These are phyloP conservation scores for Pythium sp. DNA, from an alignment of 352 stramenopile genomes.

Conservation along the genomic window DNA sequence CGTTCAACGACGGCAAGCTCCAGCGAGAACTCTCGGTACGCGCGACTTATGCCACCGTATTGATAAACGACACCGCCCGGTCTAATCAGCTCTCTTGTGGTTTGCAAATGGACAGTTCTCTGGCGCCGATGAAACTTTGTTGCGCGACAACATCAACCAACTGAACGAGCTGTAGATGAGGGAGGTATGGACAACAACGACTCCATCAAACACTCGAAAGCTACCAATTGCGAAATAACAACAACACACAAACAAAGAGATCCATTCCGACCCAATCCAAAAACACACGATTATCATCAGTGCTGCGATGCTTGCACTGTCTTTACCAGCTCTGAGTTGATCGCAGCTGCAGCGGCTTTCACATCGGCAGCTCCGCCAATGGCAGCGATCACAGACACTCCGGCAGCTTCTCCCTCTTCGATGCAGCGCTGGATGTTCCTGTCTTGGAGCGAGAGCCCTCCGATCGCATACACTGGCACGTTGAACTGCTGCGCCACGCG, in stretches of 20 bases:
- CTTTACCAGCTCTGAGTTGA: slow-evolving; percentile 22
- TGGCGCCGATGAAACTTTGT: slow-evolving; percentile 71
- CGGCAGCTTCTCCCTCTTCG: slow-evolving; percentile 29
- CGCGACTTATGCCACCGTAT: not conserved
- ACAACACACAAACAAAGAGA: not conserved
- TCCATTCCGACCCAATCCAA: not conserved
- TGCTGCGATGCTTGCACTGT: slow-evolving; percentile 6
- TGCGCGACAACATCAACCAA: slow-evolving; percentile 72
- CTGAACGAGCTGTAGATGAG: slow-evolving; percentile 54
- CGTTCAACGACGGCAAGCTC: slow-evolving; percentile 77
- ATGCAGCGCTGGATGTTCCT: slow-evolving; percentile 41
- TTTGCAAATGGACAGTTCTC: slow-evolving; percentile 49
- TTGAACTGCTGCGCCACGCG: slow-evolving; percentile 21
- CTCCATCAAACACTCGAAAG: not conserved
- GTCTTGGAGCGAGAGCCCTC: slow-evolving; percentile 36
- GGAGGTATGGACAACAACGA: slow-evolving; percentile 5
- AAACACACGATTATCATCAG: not conserved
- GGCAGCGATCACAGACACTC: slow-evolving; percentile 51
- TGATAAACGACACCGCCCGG: not conserved
- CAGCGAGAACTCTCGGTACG: slow-evolving; percentile 76
- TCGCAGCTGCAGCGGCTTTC: slow-evolving; percentile 22
- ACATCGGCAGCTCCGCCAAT: slow-evolving; percentile 38
- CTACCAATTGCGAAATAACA: not conserved
- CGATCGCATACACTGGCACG: slow-evolving; percentile 54
- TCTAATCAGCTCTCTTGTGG: not conserved